Percentiles rank a stretch among this genome's conserved stretches.
Evolutionary conservation across 805 yeast genomes (phyloP).

Genomic region (Wickerhamiella galacta): DNA sequence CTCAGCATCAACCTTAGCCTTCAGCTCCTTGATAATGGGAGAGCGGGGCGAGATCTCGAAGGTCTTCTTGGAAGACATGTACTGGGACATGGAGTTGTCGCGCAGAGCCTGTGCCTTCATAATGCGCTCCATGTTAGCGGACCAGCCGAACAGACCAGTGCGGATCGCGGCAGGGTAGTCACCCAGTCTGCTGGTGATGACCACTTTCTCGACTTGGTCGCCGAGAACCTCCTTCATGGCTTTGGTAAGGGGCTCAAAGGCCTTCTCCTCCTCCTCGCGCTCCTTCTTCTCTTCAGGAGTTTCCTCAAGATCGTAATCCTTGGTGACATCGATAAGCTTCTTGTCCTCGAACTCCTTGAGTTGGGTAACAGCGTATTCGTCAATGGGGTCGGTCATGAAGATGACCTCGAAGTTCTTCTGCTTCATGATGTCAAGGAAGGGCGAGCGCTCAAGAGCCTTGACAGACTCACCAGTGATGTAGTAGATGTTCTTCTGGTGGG

Average conservation of each 20-base stretch:
- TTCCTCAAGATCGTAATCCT: slow-evolving; percentile 93
- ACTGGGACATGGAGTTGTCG: slow-evolving; percentile 95
- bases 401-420: slow-evolving; percentile 97
- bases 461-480: slow-evolving; percentile 97
- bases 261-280: slow-evolving; percentile 87
- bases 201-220: slow-evolving; percentile 98
- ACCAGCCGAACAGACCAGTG: slow-evolving; percentile 99
- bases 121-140: slow-evolving; percentile 99
- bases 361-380: slow-evolving; percentile 98
- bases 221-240: slow-evolving; percentile 95
- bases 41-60: slow-evolving; percentile 97
- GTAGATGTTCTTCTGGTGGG: slow-evolving; percentile 98
- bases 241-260: slow-evolving; percentile 84
- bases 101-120: slow-evolving; percentile 99
- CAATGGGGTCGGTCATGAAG: slow-evolving; percentile 97
- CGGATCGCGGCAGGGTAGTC: slow-evolving; percentile 97
- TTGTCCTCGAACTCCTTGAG: slow-evolving; percentile 98
- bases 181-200: slow-evolving; percentile 90
- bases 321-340: slow-evolving; percentile 96
- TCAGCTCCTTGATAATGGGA: slow-evolving; percentile 86
- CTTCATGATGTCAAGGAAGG: slow-evolving; percentile 96
- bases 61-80: slow-evolving; percentile 99
- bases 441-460: slow-evolving; percentile 97
- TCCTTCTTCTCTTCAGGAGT: slow-evolving; percentile 91
- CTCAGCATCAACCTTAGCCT: slow-evolving; percentile 87